phyloP scores from a whole-genome alignment of 768 basidiomycete genomes.

The Leccinum uliginosum region DNA sequence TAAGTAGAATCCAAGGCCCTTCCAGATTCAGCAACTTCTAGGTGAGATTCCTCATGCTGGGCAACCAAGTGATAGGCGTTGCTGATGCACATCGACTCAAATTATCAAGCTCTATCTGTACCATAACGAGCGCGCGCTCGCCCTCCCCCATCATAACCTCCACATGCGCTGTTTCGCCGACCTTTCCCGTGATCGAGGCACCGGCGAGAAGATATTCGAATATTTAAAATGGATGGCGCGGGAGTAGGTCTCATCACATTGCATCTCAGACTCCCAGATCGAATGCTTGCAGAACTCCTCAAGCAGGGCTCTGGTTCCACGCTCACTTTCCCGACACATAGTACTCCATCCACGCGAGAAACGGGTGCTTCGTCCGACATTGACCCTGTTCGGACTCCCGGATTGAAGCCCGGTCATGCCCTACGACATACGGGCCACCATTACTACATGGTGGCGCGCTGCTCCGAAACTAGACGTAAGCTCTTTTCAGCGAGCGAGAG shows the following conservation, averaged over 20 bases:
- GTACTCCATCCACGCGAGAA: constrained; percentile 19
- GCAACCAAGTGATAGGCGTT: background rate
- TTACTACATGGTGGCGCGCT: constrained; percentile 86
- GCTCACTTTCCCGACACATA: constrained; percentile 55
- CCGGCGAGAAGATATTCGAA: constrained; percentile 94
- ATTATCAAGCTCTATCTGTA: constrained; percentile 90
- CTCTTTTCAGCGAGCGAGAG: constrained; percentile 59
- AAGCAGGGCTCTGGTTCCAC: constrained; percentile 72
- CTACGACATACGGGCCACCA: constrained; percentile 84
- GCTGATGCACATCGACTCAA: constrained; percentile 33
- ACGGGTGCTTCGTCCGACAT: constrained; percentile 39
- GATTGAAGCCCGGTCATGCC: constrained; percentile 75
- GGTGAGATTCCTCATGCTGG: constrained; percentile 36
- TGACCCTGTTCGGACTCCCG: constrained; percentile 58
- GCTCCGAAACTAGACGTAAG: constrained; percentile 71
- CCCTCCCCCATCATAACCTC: constrained; percentile 76
- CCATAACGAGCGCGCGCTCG: constrained; percentile 78
- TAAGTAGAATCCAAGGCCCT: constrained; percentile 99
- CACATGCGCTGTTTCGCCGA: constrained; percentile 86
- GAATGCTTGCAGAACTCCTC: constrained; percentile 85
- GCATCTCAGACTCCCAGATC: constrained; percentile 40
- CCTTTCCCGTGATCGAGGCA: constrained; percentile 89
- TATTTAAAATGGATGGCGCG: constrained; percentile 96
- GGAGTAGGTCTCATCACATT: constrained; percentile 52
- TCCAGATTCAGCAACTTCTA: constrained; percentile 92